A percentile compares a stretch with the other conserved stretches of the same genome.
Conservation (phyloP, 73 alveolate species). For the Stentor roeselii region DNA sequence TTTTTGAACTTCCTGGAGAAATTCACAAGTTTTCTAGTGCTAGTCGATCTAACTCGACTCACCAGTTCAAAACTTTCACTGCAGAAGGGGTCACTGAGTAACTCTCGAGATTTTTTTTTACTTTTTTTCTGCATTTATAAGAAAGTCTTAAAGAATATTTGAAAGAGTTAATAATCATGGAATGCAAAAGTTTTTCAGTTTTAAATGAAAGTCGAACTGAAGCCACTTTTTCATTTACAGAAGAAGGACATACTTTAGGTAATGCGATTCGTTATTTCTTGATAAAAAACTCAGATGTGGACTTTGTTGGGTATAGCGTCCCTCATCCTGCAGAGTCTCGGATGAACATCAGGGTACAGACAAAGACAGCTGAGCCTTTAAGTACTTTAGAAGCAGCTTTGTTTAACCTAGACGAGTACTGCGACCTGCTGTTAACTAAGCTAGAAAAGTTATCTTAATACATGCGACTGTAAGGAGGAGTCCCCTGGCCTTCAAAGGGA, state of each 20-base stretch:
- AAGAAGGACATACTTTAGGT: slow-evolving; percentile 85
- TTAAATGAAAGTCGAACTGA: slow-evolving; percentile 5
- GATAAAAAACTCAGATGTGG: slow-evolving; percentile 67
- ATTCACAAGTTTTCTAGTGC: neutral
- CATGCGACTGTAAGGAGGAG: no score
- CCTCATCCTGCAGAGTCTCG: slow-evolving; percentile 87
- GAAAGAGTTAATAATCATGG: no score
- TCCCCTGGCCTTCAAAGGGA: no score
- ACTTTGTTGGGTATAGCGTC: slow-evolving; percentile 76
- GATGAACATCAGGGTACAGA: slow-evolving; percentile 73
- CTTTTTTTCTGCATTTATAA: no score
- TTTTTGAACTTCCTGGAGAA: neutral
- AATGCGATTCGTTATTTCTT: slow-evolving; percentile 63
- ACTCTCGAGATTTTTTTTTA: no score
- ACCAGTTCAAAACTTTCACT: no score
- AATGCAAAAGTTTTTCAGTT: neutral
- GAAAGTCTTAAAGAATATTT: no score
- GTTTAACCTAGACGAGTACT: neutral
- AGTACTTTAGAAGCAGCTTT: neutral
- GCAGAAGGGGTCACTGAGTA: no score
- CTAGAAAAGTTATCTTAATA: neutral
- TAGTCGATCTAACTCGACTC: no score
- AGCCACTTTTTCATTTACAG: slow-evolving; percentile 65
- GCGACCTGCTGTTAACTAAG: slow-evolving; percentile 4
- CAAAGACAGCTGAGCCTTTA: slow-evolving; percentile 32